These are phyloP conservation scores for Lachnellula arida DNA, from an alignment of 2,329 filamentous ascomycete genomes.

Conservation along the genomic window DNA sequence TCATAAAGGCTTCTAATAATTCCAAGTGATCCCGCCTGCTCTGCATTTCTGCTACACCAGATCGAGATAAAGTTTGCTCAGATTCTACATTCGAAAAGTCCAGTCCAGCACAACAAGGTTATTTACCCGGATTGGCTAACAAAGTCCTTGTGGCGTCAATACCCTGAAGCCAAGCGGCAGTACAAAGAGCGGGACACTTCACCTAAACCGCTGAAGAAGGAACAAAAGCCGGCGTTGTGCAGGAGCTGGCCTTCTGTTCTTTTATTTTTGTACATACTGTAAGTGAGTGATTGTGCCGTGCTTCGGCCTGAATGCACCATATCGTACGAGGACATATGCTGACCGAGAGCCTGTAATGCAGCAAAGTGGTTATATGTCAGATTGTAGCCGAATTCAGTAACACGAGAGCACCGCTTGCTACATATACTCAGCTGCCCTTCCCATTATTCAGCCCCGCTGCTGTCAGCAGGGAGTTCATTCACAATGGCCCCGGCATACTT, in stretches of 20 bases:
- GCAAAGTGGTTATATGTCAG: neutral
- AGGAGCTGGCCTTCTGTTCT: slow-evolving; percentile 29
- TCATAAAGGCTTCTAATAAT: too few relatives aligned
- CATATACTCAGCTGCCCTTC: neutral
- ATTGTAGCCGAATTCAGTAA: neutral
- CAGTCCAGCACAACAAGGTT: too few relatives aligned
- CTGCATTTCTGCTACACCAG: too few relatives aligned
- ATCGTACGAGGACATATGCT: neutral
- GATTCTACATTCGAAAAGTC: too few relatives aligned
- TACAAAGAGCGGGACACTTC: neutral
- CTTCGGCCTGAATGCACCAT: neutral
- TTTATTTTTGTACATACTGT: slow-evolving; percentile 14
- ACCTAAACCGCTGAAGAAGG: neutral
- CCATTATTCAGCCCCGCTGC: slow-evolving; percentile 8
- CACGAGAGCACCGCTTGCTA: neutral
- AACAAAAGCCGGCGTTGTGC: slow-evolving; percentile 2
- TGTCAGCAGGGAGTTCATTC: slow-evolving; percentile 6
- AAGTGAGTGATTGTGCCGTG: neutral
- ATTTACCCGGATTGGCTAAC: too few relatives aligned
- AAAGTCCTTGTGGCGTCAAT: neutral
- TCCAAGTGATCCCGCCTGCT: too few relatives aligned
- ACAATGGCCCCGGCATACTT: slow-evolving; percentile 29
- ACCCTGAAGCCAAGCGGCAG: neutral
- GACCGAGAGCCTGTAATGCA: too few relatives aligned
- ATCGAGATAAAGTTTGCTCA: too few relatives aligned